Evolutionary conservation across 2,329 filamentous ascomycete genomes (phyloP).

Genomic region (Fusarium sp.): DNA sequence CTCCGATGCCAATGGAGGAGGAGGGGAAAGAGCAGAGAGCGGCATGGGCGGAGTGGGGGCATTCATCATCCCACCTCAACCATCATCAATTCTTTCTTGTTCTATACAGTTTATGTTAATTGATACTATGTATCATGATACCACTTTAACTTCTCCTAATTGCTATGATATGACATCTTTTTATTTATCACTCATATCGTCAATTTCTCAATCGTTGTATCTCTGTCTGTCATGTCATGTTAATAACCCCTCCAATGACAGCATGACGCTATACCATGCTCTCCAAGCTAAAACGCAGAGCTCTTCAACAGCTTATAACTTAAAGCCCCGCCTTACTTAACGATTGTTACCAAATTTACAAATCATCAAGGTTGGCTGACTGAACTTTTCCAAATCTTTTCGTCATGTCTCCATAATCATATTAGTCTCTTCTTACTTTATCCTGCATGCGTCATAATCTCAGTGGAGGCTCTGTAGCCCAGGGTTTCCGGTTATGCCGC

Average conservation of each 20-base stretch:
- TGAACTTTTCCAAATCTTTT: conserved; percentile 14
- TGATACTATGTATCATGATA: conserved; percentile 30
- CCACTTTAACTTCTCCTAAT: neutral
- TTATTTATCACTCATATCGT: neutral
- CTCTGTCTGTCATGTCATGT: no score
- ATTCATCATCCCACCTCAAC: conserved; percentile 37
- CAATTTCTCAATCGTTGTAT: neutral
- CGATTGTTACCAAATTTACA: conserved; percentile 21
- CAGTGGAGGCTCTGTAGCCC: neutral
- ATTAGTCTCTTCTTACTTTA: neutral
- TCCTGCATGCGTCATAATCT: conserved; percentile 14
- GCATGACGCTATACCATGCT: conserved; percentile 24
- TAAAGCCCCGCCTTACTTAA: neutral
- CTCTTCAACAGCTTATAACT: conserved; percentile 9
- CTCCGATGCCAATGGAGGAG: conserved; percentile 22
- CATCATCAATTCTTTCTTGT: neutral
- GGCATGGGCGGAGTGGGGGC: conserved; percentile 31
- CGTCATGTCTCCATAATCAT: conserved; percentile 39
- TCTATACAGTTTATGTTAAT: neutral
- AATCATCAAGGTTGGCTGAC: conserved; percentile 32
- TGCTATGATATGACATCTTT: neutral
- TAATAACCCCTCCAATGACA: conserved; percentile 38
- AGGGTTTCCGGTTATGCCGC: conserved; percentile 11
- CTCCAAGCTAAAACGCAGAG: conserved; percentile 14
- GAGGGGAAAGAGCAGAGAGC: conserved; percentile 15